Base-by-base conservation (phyloP, 177 flowering plant species). In the Telopea speciosissima region DNA sequence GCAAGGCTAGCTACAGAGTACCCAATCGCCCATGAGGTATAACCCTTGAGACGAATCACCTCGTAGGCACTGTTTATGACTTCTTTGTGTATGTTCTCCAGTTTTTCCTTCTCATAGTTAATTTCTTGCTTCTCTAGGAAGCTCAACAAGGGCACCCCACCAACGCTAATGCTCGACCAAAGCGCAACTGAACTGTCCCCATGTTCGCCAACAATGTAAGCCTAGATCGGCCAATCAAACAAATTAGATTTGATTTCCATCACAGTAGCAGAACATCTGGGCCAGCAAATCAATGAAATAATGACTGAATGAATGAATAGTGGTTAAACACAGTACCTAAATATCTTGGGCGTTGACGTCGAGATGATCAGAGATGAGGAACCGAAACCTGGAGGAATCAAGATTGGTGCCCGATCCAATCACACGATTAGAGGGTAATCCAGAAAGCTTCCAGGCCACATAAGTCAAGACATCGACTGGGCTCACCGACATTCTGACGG, bases 21-120 rank as follows among this genome's bases (percentile, higher is more conserved):
- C 23, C 94, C 94, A 22, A 91, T 88, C 0, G 97, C 97, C 97
- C 94, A 91, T 0, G 97, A 91, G 1, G 97, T 89, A 83, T 91
- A 89, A 44, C 94, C 97, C 66, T 91, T 91, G 31, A 91, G 85
- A 36, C 78, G 73, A 17, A 91, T 91, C 66, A 91, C 97, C 64
- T 91, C 92, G 13, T 88, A 85, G 0, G 97, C 97, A 26, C 94
- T 69, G 22, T 83, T 75, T 8, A 89, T 74, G 0, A 91, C 97
- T 67, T 72, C 85, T 68, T 84, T 85, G 86, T 85, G 97, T 22
- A 89, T 91, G 21, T 82, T 82, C 80, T 84, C 89, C 13, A 91
- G 67, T 12, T 89, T 85, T 60, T 84, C 85, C 64, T 86, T 86
- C 79, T 91, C 94, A 70, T 81, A 88, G 1, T 78, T 73, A 1